These are phyloP conservation scores for Aspergillus diversus DNA, from an alignment of 495 filamentous ascomycete species.

Conservation along the genomic window DNA sequence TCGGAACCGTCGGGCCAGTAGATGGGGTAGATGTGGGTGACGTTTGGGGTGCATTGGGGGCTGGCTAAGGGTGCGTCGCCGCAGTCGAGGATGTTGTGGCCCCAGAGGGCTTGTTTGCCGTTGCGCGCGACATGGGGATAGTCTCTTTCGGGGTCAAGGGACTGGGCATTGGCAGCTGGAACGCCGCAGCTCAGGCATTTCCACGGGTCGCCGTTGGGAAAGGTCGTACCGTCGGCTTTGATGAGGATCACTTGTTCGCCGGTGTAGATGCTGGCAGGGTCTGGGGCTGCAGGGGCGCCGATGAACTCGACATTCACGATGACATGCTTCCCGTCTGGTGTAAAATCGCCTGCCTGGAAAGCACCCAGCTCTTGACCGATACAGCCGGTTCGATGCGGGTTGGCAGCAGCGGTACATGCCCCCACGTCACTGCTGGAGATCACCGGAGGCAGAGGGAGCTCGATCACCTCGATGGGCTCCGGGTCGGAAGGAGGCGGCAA, in stretches of 20 bases:
- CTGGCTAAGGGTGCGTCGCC: slow-evolving; percentile 15
- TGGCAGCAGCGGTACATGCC: slow-evolving; percentile 21
- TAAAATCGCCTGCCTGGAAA: slow-evolving; percentile 26
- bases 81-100: slow-evolving; percentile 27
- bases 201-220: slow-evolving; percentile 27
- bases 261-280: slow-evolving; percentile 26
- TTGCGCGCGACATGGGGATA: slow-evolving; percentile 28
- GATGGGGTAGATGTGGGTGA: slow-evolving; percentile 28
- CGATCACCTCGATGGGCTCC: slow-evolving; percentile 24
- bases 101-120: slow-evolving; percentile 22
- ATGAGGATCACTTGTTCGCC: slow-evolving; percentile 28
- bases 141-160: slow-evolving; percentile 7
- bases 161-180: slow-evolving; percentile 14
- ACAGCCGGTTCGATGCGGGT: slow-evolving; percentile 27
- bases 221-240: slow-evolving; percentile 22
- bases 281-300: slow-evolving; percentile 26
- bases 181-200: slow-evolving; percentile 32
- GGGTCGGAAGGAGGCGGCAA: slow-evolving; percentile 13
- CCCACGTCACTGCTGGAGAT: slow-evolving; percentile 16
- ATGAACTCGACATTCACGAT: slow-evolving; percentile 26
- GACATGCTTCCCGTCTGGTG: slow-evolving; percentile 28
- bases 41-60: slow-evolving; percentile 23
- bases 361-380: slow-evolving; percentile 15
- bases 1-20: slow-evolving; percentile 25
- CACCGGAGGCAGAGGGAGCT: slow-evolving; percentile 30